Conservation (phyloP, 768 basidiomycete genomes). For the Termitomyces sp. region DNA sequence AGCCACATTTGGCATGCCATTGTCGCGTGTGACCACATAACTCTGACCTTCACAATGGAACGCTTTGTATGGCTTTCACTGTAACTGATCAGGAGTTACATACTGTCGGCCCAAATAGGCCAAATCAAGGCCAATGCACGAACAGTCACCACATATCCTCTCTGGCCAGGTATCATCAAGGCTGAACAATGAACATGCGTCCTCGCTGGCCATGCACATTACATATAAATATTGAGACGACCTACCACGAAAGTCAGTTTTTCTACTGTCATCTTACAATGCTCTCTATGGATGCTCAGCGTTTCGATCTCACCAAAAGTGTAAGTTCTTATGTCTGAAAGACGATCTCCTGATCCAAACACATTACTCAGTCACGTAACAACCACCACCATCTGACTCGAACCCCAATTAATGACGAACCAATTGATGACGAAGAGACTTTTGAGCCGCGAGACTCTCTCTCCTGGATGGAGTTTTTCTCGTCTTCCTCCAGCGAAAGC, state of each 20-base stretch:
- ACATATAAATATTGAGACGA: constrained; percentile 11
- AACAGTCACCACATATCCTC: background rate
- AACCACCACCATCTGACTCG: background rate
- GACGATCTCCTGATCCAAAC: background rate
- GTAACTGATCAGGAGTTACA: background rate
- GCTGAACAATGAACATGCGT: constrained; percentile 9
- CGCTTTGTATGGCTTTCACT: constrained; percentile 1
- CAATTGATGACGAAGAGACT: background rate
- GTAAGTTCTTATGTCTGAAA: constrained; percentile 9
- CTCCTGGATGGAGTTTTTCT: background rate
- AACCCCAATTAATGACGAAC: background rate
- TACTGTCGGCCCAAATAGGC: background rate
- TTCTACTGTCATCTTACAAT: constrained; percentile 2
- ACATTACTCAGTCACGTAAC: background rate
- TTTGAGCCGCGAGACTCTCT: background rate
- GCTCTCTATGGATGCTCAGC: constrained; percentile 24
- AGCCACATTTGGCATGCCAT: constrained; percentile 11
- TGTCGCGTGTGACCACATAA: constrained; percentile 7
- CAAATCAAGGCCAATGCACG: constrained; percentile 3
- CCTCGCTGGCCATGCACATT: constrained; percentile 6
- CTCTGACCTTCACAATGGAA: constrained; percentile 7
- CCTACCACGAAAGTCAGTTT: background rate
- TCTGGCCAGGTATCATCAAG: constrained; percentile 7
- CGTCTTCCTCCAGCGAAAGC: background rate
- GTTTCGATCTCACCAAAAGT: constrained; percentile 23